Percentiles rank a stretch among this genome's conserved stretches.
These are phyloP conservation scores for Entomophthora muscae DNA, from an alignment of 371 early-diverging fungal genomes.

Conservation along the genomic window DNA sequence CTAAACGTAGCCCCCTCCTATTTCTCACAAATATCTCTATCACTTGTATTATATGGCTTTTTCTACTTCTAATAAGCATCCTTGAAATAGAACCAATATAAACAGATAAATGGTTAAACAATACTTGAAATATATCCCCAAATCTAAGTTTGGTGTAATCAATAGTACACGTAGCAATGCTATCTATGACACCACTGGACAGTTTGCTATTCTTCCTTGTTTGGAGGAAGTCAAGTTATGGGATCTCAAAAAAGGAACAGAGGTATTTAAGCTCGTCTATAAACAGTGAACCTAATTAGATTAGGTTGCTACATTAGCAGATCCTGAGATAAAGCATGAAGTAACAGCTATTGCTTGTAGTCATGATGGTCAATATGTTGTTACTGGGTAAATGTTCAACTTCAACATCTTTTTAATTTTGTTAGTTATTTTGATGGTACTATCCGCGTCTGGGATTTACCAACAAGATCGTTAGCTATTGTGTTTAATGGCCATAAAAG, in stretches of 20 bases:
- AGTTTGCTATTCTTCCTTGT: constrained; percentile 53
- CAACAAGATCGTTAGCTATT: constrained; percentile 20
- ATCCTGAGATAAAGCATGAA: constrained; percentile 55
- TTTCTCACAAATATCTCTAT: no score
- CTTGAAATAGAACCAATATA: no score
- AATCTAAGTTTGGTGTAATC: constrained; percentile 69
- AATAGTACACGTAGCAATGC: constrained; percentile 44
- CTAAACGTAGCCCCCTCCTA: no score
- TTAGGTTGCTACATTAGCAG: constrained; percentile 48
- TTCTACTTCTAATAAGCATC: no score
- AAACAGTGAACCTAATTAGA: not conserved
- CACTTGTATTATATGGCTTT: no score
- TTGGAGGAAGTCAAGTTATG: constrained; percentile 70
- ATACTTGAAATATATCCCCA: constrained; percentile 71
- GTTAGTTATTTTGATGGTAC: constrained; percentile 60
- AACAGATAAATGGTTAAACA: constrained; percentile 65
- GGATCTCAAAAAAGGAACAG: constrained; percentile 69
- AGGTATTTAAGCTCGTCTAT: constrained; percentile 27
- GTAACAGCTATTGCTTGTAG: constrained; percentile 55
- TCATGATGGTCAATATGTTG: constrained; percentile 42
- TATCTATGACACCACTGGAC: constrained; percentile 46
- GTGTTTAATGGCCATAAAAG: constrained; percentile 84
- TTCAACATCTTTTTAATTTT: not conserved
- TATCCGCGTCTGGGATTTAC: constrained; percentile 54
- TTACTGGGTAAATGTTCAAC: constrained; percentile 49